phyloP scores from a whole-genome alignment of 352 stramenopile species.

The Thalassiosira hispida region DNA sequence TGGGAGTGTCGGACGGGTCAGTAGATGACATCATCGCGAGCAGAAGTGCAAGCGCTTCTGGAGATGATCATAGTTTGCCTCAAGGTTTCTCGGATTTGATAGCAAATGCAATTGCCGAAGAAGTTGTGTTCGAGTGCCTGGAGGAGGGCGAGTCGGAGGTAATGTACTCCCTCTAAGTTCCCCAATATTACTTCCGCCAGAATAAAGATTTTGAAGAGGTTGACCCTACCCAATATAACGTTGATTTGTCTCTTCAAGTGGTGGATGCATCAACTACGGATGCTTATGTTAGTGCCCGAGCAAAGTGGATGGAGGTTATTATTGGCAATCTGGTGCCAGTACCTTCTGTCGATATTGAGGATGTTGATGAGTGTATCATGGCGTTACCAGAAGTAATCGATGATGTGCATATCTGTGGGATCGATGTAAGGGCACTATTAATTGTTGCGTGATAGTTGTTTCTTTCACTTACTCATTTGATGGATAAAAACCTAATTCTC shows the following conservation, averaged over 20 bases:
- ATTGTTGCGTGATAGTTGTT: not conserved
- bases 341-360: too few species aligned
- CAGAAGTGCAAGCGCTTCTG: not conserved
- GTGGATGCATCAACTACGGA: not conserved
- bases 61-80: not conserved
- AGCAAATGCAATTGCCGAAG: conserved; percentile 3
- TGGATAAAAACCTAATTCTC: not conserved
- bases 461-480: too few species aligned
- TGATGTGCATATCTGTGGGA: conserved; percentile 25
- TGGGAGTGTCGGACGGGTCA: too few species aligned
- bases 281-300: not conserved
- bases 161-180: too few species aligned
- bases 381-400: conserved; percentile 7
- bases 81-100: conserved; percentile 4
- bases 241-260: not conserved
- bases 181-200: too few species aligned
- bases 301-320: not conserved
- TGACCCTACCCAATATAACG: too few species aligned
- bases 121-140: not conserved
- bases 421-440: not conserved
- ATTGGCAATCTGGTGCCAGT: not conserved
- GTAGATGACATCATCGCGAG: not conserved
- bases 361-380: not conserved
- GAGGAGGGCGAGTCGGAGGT: not conserved
- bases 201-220: too few species aligned